Conservation (phyloP, 2,329 filamentous ascomycete genomes). For the Colletotrichum sidae region DNA sequence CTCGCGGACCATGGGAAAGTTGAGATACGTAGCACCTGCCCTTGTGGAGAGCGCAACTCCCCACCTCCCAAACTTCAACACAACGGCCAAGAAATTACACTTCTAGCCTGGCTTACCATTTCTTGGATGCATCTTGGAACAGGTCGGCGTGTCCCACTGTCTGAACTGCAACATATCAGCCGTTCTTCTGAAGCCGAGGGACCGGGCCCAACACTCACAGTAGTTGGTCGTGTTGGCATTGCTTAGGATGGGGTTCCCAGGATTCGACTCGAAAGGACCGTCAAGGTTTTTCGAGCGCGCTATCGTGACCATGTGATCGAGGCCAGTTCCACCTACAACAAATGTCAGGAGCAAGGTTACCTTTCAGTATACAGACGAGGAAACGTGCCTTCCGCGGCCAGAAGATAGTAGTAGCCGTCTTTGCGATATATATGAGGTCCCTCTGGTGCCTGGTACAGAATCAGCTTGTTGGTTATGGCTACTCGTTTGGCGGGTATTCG, state of each 20-base stretch:
- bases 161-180: constrained; percentile 47
- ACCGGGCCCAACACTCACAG: constrained; percentile 37
- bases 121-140: constrained; percentile 59
- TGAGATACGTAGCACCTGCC: constrained; percentile 50
- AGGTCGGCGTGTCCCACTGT: constrained; percentile 68
- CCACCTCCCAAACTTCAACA: constrained; percentile 42
- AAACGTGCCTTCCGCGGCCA: constrained; percentile 59
- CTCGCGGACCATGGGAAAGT: constrained; percentile 57
- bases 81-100: too few species aligned
- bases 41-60: constrained; percentile 54
- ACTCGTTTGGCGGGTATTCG: too few species aligned
- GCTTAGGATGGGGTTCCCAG: constrained; percentile 58
- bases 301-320: constrained; percentile 61
- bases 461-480: not conserved
- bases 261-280: constrained; percentile 58
- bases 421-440: constrained; percentile 66
- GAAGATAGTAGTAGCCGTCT: constrained; percentile 64
- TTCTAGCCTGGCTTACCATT: constrained; percentile 43
- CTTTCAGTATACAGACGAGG: too few species aligned
- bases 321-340: constrained; percentile 55
- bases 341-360: not conserved
- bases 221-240: constrained; percentile 56
- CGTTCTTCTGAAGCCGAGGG: too few species aligned
- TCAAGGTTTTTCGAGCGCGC: constrained; percentile 54
- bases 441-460: constrained; percentile 46